phyloP scores from a whole-genome alignment of 176 grass and related monocot genomes.

The Thinopyrum elongatum region DNA sequence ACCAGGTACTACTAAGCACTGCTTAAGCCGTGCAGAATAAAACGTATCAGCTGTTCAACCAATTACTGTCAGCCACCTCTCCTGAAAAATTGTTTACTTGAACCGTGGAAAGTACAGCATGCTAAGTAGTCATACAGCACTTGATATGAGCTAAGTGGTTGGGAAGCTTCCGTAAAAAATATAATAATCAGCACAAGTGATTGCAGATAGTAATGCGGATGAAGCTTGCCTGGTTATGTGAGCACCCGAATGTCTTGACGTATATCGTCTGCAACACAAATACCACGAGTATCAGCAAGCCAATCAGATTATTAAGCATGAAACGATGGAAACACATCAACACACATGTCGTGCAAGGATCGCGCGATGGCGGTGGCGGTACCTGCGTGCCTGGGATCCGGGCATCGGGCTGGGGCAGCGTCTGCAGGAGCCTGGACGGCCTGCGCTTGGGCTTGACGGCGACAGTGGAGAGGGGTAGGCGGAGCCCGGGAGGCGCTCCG shows the following conservation, averaged over 20 bases:
- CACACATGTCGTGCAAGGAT: neutral
- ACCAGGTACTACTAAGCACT: neutral
- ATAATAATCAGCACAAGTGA: neutral
- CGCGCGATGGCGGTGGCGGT: neutral
- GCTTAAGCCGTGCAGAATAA: neutral
- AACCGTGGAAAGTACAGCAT: neutral
- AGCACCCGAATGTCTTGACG: slow-evolving; percentile 93
- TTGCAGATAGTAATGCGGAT: neutral
- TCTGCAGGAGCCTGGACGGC: slow-evolving; percentile 46
- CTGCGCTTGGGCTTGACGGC: slow-evolving; percentile 68
- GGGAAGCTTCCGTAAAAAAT: neutral
- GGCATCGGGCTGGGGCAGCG: slow-evolving; percentile 29
- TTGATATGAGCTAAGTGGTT: neutral
- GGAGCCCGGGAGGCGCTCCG: slow-evolving; percentile 59
- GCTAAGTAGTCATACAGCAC: neutral
- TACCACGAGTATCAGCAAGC: neutral
- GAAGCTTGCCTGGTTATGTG: slow-evolving; percentile 85
- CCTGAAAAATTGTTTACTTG: neutral
- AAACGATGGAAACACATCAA: neutral
- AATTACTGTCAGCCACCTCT: neutral
- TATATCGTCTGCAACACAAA: slow-evolving; percentile 66
- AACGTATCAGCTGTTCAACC: neutral
- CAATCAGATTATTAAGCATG: neutral
- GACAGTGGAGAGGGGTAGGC: slow-evolving; percentile 57
- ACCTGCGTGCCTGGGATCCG: slow-evolving; percentile 87